phyloP scores from a whole-genome alignment of 1,284 basidiomycete genomes.

The Mycosarcoma maydis region DNA sequence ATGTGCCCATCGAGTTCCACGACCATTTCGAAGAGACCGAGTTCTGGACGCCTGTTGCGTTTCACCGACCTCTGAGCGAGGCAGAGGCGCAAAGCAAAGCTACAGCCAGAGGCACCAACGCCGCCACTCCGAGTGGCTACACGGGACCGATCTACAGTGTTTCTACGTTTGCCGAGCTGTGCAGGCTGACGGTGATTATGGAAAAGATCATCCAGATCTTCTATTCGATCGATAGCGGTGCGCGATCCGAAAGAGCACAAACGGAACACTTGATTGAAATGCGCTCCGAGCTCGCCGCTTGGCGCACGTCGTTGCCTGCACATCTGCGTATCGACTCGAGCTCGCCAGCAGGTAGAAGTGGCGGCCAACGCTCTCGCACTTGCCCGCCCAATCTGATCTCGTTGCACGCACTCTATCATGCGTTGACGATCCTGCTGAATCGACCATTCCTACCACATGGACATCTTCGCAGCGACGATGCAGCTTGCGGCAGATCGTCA shows the following conservation, averaged over 20 bases:
- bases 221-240: constrained; percentile 18
- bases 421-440: constrained; percentile 60
- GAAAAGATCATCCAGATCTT: constrained; percentile 31
- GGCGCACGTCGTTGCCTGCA: constrained; percentile 27
- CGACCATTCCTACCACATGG: constrained; percentile 62
- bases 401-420: constrained; percentile 61
- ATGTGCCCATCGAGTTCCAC: constrained; percentile 57
- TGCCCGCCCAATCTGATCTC: constrained; percentile 62
- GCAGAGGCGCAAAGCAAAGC: not conserved
- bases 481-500: constrained; percentile 30
- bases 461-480: constrained; percentile 27
- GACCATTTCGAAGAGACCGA: constrained; percentile 63
- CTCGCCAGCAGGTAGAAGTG: constrained; percentile 26
- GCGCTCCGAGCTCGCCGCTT: constrained; percentile 36
- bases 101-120: not conserved
- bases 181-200: constrained; percentile 59
- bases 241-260: constrained; percentile 18
- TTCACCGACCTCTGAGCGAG: constrained; percentile 14
- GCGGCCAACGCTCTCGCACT: constrained; percentile 14
- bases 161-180: constrained; percentile 60
- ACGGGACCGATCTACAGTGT: constrained; percentile 57
- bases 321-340: constrained; percentile 37
- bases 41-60: constrained; percentile 62
- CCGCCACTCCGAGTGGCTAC: constrained; percentile 17
- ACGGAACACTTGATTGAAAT: constrained; percentile 50